Percentiles rank a stretch among this genome's conserved stretches.
These are phyloP conservation scores for Fusarium tanahbumbuense DNA, from an alignment of 2,329 filamentous ascomycete species.

Conservation along the genomic window DNA sequence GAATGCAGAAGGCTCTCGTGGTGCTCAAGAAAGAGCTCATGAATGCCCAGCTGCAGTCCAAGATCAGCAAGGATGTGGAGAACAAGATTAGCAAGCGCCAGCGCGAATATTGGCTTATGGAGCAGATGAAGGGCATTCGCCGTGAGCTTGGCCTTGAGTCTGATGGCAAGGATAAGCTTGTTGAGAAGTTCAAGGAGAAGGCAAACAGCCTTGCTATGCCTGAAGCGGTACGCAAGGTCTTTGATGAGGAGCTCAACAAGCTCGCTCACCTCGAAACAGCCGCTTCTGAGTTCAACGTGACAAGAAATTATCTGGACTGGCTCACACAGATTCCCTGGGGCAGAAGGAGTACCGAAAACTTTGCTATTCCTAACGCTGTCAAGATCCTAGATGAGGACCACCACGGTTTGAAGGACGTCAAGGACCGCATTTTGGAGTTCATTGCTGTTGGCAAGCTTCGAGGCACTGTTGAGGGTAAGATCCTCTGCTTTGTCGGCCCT, in stretches of 20 bases:
- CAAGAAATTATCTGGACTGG: slow-evolving; percentile 98
- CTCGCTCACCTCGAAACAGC: slow-evolving; percentile 93
- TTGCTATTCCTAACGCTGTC: slow-evolving; percentile 91
- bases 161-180: slow-evolving; percentile 97
- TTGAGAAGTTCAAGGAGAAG: slow-evolving; percentile 98
- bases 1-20: slow-evolving; percentile 89
- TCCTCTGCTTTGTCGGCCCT: slow-evolving; percentile 95
- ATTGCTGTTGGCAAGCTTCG: slow-evolving; percentile 97
- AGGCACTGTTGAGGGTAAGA: slow-evolving; percentile 97
- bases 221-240: slow-evolving; percentile 94
- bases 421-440: slow-evolving; percentile 97
- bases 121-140: slow-evolving; percentile 99
- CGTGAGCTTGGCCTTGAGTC: slow-evolving; percentile 96
- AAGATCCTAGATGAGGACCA: slow-evolving; percentile 95
- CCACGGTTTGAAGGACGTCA: slow-evolving; percentile 96
- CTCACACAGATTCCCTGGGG: slow-evolving; percentile 98
- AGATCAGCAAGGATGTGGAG: slow-evolving; percentile 98
- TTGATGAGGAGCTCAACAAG: slow-evolving; percentile 98
- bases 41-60: slow-evolving; percentile 96
- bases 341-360: slow-evolving; percentile 94
- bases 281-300: slow-evolving; percentile 98
- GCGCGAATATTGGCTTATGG: slow-evolving; percentile 98
- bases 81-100: slow-evolving; percentile 97
- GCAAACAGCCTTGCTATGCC: slow-evolving; percentile 95
- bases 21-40: slow-evolving; percentile 98